A percentile compares a stretch with the other conserved stretches of the same genome.
Evolutionary conservation across 2,329 filamentous ascomycete species (phyloP).

Genomic region (Beauveria pseudobassiana): DNA sequence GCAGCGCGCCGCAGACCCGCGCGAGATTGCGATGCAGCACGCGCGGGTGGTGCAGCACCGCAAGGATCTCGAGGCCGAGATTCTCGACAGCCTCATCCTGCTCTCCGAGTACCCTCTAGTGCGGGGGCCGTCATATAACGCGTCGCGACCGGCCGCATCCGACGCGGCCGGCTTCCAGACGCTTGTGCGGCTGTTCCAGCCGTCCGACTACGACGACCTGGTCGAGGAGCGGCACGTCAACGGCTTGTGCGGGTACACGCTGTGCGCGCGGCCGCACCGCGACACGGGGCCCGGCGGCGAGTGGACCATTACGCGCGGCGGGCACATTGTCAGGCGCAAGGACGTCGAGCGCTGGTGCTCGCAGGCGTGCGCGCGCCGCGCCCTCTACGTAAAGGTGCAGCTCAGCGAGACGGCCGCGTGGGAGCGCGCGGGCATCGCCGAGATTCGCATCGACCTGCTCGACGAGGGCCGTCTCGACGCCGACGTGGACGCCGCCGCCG

Average conservation of each 20-base stretch:
- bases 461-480: constrained; percentile 52
- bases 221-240: constrained; percentile 84
- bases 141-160: constrained; percentile 43
- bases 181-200: constrained; percentile 68
- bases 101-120: constrained; percentile 54
- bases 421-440: constrained; percentile 59
- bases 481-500: constrained; percentile 32
- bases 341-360: constrained; percentile 86
- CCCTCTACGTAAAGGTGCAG: constrained; percentile 83
- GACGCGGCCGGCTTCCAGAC: constrained; percentile 61
- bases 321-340: constrained; percentile 60
- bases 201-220: constrained; percentile 81
- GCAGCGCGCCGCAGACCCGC: constrained; percentile 31
- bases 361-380: constrained; percentile 66
- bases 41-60: constrained; percentile 75
- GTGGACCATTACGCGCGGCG: constrained; percentile 56
- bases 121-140: constrained; percentile 23
- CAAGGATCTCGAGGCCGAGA: constrained; percentile 68
- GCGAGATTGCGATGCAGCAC: constrained; percentile 69
- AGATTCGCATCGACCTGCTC: constrained; percentile 52
- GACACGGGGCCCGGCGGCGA: constrained; percentile 49
- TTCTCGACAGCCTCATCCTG: constrained; percentile 63
- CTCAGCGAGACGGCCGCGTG: constrained; percentile 78
- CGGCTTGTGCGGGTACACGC: constrained; percentile 71
- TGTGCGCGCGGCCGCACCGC: constrained; percentile 63